Percentiles rank a stretch among this genome's conserved stretches.
Conservation (phyloP, 371 early-diverging fungal species). For the Mortierella sp. region DNA sequence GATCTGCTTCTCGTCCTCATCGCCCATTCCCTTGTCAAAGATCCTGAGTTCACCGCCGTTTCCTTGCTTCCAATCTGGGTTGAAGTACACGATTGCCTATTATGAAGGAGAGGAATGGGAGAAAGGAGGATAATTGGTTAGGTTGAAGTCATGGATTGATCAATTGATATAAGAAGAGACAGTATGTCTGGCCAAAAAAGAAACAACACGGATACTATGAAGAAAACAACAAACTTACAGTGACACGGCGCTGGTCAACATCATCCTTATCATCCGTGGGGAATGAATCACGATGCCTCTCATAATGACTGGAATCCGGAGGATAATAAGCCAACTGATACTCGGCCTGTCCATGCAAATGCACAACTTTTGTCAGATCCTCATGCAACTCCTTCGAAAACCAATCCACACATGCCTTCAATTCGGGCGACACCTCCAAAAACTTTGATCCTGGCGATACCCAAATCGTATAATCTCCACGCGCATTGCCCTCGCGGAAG, state of each 20-base stretch:
- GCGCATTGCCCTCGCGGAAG: conserved; percentile 70
- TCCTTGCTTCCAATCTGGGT: conserved; percentile 65
- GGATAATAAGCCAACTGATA: conserved; percentile 74
- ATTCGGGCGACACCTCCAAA: conserved; percentile 56
- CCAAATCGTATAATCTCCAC: conserved; percentile 75
- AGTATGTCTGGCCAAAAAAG: not conserved
- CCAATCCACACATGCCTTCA: conserved; percentile 53
- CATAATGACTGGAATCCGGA: conserved; percentile 73
- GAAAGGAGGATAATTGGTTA: not conserved
- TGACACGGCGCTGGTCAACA: conserved; percentile 71
- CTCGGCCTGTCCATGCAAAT: conserved; percentile 68
- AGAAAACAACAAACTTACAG: conserved; percentile 36
- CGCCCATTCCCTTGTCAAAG: conserved; percentile 62
- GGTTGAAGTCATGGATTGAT: not conserved
- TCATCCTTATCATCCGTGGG: conserved; percentile 71
- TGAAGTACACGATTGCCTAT: conserved; percentile 70
- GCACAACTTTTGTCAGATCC: conserved; percentile 64
- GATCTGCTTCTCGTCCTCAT: conserved; percentile 63
- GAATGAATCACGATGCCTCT: conserved; percentile 75
- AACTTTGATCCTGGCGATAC: conserved; percentile 59
- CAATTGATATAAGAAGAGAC: not conserved
- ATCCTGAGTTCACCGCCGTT: conserved; percentile 72
- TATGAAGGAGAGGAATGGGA: not conserved
- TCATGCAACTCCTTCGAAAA: conserved; percentile 59
- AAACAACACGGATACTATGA: no score